Evolutionary conservation across 768 basidiomycete species (phyloP).

Genomic region (Calocybe indica): DNA sequence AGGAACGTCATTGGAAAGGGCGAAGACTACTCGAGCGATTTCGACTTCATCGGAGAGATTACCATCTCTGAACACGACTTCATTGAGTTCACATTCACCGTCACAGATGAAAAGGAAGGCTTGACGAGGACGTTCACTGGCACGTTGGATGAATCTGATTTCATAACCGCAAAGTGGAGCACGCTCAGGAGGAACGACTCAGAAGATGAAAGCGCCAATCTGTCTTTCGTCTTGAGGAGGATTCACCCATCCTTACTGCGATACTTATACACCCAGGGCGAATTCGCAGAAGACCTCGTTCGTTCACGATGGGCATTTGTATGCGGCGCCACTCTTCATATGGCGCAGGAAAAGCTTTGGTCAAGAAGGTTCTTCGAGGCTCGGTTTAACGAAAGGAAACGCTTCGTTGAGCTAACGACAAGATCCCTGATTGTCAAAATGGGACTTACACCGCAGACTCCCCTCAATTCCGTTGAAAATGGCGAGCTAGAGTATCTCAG

Average conservation of each 20-base stretch:
- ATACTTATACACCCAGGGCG: conserved; percentile 20
- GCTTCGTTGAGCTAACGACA: conserved; percentile 23
- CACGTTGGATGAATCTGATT: conserved; percentile 11
- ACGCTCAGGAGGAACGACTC: conserved; percentile 3
- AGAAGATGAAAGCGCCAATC: conserved; percentile 7
- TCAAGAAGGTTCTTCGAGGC: conserved; percentile 24
- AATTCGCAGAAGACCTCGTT: conserved; percentile 21
- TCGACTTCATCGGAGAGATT: conserved; percentile 21
- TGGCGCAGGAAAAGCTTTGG: conserved; percentile 24
- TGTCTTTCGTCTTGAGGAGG: conserved; percentile 18
- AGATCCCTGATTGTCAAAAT: conserved; percentile 22
- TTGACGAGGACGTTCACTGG: conserved; percentile 18
- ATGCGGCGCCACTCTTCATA: conserved; percentile 22
- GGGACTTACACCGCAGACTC: conserved; percentile 24
- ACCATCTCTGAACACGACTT: conserved; percentile 8
- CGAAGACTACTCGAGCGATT: conserved; percentile 25
- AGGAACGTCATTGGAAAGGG: conserved; percentile 23
- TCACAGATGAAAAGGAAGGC: conserved; percentile 23
- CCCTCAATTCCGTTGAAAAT: conserved; percentile 19
- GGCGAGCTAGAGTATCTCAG: conserved; percentile 24
- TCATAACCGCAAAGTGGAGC: conserved; percentile 13
- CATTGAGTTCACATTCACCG: conserved; percentile 18
- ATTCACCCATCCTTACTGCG: conserved; percentile 24
- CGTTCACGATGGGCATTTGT: conserved; percentile 30
- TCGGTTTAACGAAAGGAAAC: conserved; percentile 21